Percentiles rank a stretch among this genome's conserved stretches.
Conservation (phyloP, 257 asterid genomes). For the Scutellaria baicalensis region DNA sequence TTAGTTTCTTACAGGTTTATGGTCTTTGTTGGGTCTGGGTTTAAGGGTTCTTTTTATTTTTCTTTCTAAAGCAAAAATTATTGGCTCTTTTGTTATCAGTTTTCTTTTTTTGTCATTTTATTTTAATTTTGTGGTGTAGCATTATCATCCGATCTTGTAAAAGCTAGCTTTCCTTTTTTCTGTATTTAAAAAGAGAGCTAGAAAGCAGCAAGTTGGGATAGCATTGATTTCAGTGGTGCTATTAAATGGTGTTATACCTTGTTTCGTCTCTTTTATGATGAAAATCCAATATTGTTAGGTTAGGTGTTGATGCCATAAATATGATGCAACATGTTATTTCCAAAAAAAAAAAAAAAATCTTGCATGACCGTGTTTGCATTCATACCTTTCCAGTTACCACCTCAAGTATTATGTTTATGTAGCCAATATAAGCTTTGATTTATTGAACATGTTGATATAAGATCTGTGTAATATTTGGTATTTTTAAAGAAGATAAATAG, state of each 20-base stretch:
- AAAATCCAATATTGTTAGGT: too few relatives aligned
- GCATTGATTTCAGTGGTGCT: constrained; percentile 8
- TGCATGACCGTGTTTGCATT: too few relatives aligned
- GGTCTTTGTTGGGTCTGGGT: constrained; percentile 26
- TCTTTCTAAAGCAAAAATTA: not conserved
- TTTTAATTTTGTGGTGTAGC: not conserved
- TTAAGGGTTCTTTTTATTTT: constrained; percentile 2
- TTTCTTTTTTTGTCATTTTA: not conserved
- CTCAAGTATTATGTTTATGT: too few relatives aligned
- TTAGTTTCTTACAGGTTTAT: constrained; percentile 18
- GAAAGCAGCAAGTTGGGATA: constrained; percentile 10
- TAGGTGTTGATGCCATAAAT: too few relatives aligned
- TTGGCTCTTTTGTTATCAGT: constrained; percentile 1
- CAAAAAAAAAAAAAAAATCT: too few relatives aligned
- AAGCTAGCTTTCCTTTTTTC: constrained; percentile 7
- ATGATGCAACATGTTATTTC: too few relatives aligned
- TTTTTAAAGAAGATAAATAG: too few relatives aligned
- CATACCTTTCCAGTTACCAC: too few relatives aligned
- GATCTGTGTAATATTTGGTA: too few relatives aligned
- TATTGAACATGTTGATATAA: too few relatives aligned
- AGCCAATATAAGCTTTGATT: too few relatives aligned
- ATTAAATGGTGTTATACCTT: not conserved
- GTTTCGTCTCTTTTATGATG: too few relatives aligned
- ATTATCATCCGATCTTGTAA: not conserved
- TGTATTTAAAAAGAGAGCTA: constrained; percentile 13